phyloP scores from a whole-genome alignment of 148 eudicot species.

The Heliosperma pusillum region DNA sequence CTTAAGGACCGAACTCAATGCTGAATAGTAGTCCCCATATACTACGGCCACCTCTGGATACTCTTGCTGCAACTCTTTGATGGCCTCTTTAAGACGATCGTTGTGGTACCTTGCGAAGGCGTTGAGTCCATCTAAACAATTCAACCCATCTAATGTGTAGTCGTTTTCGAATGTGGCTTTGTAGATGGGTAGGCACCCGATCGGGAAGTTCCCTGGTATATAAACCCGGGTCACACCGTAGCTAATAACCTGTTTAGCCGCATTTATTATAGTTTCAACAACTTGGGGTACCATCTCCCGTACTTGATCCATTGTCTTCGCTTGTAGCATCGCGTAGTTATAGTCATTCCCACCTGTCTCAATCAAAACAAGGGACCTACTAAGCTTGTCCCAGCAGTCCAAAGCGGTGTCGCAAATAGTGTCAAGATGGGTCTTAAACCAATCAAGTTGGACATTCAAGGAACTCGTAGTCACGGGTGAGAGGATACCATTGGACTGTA shows the following conservation, averaged over 20 bases:
- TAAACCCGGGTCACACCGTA: background rate
- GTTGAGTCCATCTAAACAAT: background rate
- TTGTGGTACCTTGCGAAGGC: background rate
- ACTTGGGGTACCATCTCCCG: background rate
- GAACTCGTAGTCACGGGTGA: background rate
- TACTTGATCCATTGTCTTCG: background rate
- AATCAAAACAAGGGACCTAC: background rate
- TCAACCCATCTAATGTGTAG: background rate
- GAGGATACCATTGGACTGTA: background rate
- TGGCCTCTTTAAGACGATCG: background rate
- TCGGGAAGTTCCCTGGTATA: constrained; percentile 5
- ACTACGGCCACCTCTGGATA: background rate
- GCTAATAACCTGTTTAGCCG: background rate
- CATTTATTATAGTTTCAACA: constrained; percentile 2
- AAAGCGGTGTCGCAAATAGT: background rate
- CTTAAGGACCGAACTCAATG: background rate
- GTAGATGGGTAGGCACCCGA: constrained; percentile 7
- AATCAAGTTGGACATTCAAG: background rate
- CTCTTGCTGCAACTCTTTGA: background rate
- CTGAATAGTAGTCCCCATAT: constrained; percentile 9
- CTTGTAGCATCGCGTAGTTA: background rate
- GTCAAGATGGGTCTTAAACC: background rate
- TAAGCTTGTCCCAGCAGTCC: background rate
- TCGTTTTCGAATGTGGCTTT: background rate
- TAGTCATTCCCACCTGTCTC: constrained; percentile 7